Evolutionary conservation across 2,329 filamentous ascomycete species (phyloP), one percentile per base, ranked within the genome.

Genomic region (Fusarium sp.): DNA sequence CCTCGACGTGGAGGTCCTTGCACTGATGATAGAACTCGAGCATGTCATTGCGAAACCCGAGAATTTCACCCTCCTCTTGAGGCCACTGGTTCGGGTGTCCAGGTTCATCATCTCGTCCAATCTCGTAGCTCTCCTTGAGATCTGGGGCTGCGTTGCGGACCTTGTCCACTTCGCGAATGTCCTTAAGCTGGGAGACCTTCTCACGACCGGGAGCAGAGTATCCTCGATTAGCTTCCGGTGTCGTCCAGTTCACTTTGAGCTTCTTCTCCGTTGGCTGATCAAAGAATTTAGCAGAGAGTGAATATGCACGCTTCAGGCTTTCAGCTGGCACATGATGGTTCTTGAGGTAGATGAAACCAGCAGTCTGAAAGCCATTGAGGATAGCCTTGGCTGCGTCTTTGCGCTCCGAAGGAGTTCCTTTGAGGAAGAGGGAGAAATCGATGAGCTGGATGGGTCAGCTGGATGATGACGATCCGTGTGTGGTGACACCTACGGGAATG

Each of bases 331-430:
- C 92, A 45, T 93, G 90, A 75, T 96, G 92, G 82, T 96, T 94
- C 77, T 92, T 92, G 43, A 97, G 90, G 83, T 98, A 98, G 79
- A 98, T 90, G 86, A 98, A 98, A 66, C 95, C 95, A 3, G 95
- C 93, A 2, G 89, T 92, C 78, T 95, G 93, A 85, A 98, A 97
- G 47, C 94, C 95, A 63, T 90, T 80, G 14, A 96, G 90, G 75
- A 98, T 91, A 45, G 92, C 90, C 63, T 90, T 83, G 25, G 95
- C 95, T 1, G 93, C 91, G 50, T 88, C 84, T 60, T 87, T 85
- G 76, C 92, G 93, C 75, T 93, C 86, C 11, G 86, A 78, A 0
- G 89, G 84, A 22, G 88, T 87, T 37, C 93, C 93, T 66, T 87
- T 83, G 27, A 94, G 89, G 82, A 95, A 97, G 50, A 87, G 87